Evolutionary conservation across 2,329 filamentous ascomycete species (phyloP).

Genomic region (Diaporthe citri): DNA sequence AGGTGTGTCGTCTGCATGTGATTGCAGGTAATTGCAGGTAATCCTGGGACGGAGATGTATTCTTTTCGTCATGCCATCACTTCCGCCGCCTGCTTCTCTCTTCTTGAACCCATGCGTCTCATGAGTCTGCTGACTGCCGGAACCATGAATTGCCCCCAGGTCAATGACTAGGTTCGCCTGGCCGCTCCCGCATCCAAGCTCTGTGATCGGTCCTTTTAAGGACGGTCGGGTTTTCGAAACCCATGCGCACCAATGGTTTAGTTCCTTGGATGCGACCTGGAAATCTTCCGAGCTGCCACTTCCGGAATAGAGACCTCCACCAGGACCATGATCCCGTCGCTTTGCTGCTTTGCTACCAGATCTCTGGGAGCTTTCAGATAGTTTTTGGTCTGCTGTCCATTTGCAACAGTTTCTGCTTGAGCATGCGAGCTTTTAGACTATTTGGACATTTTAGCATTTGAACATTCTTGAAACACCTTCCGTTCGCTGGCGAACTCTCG

Average conservation of each 20-base stretch:
- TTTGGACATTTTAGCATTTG: not conserved
- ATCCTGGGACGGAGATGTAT: conserved; percentile 1
- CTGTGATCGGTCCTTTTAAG: conserved; percentile 19
- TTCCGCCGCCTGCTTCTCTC: not conserved
- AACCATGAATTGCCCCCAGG: not conserved
- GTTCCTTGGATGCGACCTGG: conserved; percentile 8
- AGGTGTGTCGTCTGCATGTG: not conserved
- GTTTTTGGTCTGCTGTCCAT: not conserved
- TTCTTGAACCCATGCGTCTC: not conserved
- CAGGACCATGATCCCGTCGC: not conserved
- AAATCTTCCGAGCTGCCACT: conserved; percentile 20
- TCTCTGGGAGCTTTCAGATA: not conserved
- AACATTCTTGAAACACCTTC: not conserved
- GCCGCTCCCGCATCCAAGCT: not conserved
- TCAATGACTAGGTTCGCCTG: not conserved
- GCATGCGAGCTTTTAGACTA: not conserved
- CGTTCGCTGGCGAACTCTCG: not conserved
- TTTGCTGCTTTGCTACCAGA: conserved; percentile 1
- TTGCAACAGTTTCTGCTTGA: not conserved
- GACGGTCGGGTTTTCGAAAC: not conserved
- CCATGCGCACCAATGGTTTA: conserved; percentile 30
- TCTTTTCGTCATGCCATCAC: not conserved
- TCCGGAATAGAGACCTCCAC: conserved; percentile 27
- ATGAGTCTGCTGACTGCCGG: conserved; percentile 11
- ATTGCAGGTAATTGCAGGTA: not conserved